phyloP scores from a whole-genome alignment of 176 grass and related monocot species.

The Thinopyrum elongatum region DNA sequence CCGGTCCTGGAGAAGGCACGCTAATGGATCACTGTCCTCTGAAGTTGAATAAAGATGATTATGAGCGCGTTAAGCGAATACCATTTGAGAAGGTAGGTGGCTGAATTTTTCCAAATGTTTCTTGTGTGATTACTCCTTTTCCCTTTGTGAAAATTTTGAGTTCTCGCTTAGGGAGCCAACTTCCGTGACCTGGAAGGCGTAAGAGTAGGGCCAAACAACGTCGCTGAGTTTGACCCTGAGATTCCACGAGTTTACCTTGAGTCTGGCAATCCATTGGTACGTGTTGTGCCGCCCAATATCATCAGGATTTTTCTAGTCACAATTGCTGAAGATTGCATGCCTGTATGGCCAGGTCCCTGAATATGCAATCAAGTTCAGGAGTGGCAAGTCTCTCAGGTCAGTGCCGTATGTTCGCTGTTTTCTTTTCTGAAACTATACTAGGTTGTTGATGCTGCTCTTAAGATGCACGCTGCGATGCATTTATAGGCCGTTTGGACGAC shows the following conservation, averaged over 20 bases:
- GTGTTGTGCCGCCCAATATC: not conserved
- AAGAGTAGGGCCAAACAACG: constrained; percentile 61
- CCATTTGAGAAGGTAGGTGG: constrained; percentile 56
- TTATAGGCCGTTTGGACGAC: constrained; percentile 70
- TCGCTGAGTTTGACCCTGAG: constrained; percentile 49
- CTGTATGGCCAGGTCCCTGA: constrained; percentile 50
- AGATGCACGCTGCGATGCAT: not conserved
- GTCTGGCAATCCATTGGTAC: constrained; percentile 80
- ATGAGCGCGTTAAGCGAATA: constrained; percentile 54
- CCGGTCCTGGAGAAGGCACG: constrained; percentile 19
- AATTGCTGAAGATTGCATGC: not conserved
- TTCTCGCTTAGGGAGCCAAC: constrained; percentile 66
- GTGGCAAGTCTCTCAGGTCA: constrained; percentile 58
- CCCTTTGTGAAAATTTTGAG: not conserved
- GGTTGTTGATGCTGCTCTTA: not conserved
- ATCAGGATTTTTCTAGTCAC: not conserved
- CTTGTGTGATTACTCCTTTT: not conserved
- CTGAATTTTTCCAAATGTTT: not conserved
- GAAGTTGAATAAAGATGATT: constrained; percentile 56
- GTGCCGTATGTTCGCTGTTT: not conserved
- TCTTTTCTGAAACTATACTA: not conserved
- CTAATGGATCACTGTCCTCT: constrained; percentile 65
- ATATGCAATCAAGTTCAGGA: constrained; percentile 71
- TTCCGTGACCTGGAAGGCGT: constrained; percentile 75
- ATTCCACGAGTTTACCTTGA: constrained; percentile 41